Percentiles rank a stretch among this genome's conserved stretches.
Evolutionary conservation across 116 monocot genomes (phyloP).

Genomic region (Papilionanthe hybrid): DNA sequence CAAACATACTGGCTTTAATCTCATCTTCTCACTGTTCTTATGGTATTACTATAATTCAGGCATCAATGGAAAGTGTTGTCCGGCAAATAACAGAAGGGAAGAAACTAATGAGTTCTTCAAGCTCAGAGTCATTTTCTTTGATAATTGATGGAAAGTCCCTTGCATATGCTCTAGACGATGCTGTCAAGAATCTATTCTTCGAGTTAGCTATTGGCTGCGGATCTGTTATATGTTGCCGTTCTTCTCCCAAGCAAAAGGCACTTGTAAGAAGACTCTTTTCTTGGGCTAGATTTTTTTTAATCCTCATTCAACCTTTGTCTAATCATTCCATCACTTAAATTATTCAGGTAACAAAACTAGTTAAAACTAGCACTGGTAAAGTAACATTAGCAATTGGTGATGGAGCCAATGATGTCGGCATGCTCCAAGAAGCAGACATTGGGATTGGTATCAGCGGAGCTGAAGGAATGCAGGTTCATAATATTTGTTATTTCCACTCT

Average conservation of each 20-base stretch:
- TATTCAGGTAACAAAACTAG: conserved; percentile 63
- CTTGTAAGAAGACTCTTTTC: conserved; percentile 41
- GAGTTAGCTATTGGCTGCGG: conserved; percentile 52
- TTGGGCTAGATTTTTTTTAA: background rate
- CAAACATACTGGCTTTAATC: background rate
- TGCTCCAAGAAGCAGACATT: conserved; percentile 87
- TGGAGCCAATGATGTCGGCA: conserved; percentile 78
- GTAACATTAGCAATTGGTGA: conserved; percentile 71
- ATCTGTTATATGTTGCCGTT: conserved; percentile 77
- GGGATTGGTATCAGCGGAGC: conserved; percentile 71
- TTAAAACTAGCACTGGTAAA: conserved; percentile 50
- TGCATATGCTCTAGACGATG: conserved; percentile 64
- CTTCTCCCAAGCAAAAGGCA: conserved; percentile 77
- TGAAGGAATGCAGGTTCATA: conserved; percentile 76
- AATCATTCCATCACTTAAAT: background rate
- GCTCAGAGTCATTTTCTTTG: conserved; percentile 45
- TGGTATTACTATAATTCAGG: conserved; percentile 24
- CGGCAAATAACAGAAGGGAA: conserved; percentile 48
- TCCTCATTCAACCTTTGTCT: background rate
- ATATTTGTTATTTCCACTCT: background rate
- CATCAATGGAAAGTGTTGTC: conserved; percentile 48
- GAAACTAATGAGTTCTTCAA: conserved; percentile 23
- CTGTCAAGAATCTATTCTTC: conserved; percentile 52
- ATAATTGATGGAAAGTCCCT: conserved; percentile 79
- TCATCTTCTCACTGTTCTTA: background rate